Conservation (phyloP, 495 filamentous ascomycete genomes). For the Aspergillus bertholletiae region DNA sequence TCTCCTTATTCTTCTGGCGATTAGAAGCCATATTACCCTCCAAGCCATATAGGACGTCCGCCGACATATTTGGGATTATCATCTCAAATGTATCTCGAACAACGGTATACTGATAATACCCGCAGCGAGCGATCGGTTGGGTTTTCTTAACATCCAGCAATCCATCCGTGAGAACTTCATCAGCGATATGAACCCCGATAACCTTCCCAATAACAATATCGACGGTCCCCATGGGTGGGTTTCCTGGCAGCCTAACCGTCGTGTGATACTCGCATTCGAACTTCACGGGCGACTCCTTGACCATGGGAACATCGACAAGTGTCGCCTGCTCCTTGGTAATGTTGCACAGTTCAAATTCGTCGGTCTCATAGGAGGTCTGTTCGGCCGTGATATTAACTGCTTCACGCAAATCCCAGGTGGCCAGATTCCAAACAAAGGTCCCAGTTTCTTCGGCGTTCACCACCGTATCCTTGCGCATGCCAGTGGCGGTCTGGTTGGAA, state of each 20-base stretch:
- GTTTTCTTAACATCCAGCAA: slow-evolving; percentile 52
- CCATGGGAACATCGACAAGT: slow-evolving; percentile 44
- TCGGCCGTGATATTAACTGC: slow-evolving; percentile 49
- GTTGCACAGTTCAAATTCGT: slow-evolving; percentile 49
- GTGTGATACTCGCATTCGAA: slow-evolving; percentile 55
- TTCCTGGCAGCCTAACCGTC: slow-evolving; percentile 49
- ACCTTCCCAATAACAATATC: slow-evolving; percentile 57
- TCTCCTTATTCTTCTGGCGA: slow-evolving; percentile 1
- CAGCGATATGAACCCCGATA: slow-evolving; percentile 51
- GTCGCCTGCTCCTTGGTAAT: slow-evolving; percentile 42
- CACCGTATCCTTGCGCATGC: slow-evolving; percentile 49
- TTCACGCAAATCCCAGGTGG: slow-evolving; percentile 49
- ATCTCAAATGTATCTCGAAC: slow-evolving; percentile 51
- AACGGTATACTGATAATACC: slow-evolving; percentile 55
- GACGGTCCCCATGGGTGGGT: slow-evolving; percentile 49
- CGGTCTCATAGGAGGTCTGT: slow-evolving; percentile 38
- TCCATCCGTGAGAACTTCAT: slow-evolving; percentile 47
- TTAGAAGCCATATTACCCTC: slow-evolving; percentile 18
- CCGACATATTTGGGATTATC: slow-evolving; percentile 38
- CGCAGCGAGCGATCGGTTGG: slow-evolving; percentile 55
- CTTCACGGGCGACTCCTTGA: slow-evolving; percentile 47
- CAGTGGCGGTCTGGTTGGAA: slow-evolving; percentile 44
- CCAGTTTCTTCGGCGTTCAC: slow-evolving; percentile 51
- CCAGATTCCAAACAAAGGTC: slow-evolving; percentile 56
- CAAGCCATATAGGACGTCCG: slow-evolving; percentile 30